These are phyloP conservation scores for Ilex paraguariensis DNA, from an alignment of 305 asterid genomes.

Conservation along the genomic window DNA sequence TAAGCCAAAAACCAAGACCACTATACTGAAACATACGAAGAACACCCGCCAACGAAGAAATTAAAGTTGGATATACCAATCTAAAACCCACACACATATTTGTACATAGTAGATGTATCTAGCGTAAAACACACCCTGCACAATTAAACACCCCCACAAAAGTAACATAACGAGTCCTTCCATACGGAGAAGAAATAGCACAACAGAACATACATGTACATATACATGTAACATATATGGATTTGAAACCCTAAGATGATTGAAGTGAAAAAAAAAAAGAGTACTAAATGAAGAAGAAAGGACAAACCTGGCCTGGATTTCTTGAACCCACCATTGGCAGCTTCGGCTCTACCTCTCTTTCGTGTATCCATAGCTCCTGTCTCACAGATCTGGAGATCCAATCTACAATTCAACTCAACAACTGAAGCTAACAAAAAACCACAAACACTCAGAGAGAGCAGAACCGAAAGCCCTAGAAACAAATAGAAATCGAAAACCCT, in stretches of 20 bases:
- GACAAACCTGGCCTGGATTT: conserved; percentile 59
- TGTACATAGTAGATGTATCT: too few species aligned
- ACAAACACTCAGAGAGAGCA: neutral
- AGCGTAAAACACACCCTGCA: too few species aligned
- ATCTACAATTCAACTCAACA: conserved; percentile 1
- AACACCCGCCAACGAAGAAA: too few species aligned
- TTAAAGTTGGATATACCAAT: too few species aligned
- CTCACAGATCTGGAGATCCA: conserved; percentile 31
- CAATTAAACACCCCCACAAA: neutral
- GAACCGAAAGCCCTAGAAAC: neutral
- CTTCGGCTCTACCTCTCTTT: conserved; percentile 61
- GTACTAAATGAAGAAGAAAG: neutral
- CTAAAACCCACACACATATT: too few species aligned
- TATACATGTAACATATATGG: neutral
- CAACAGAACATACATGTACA: conserved; percentile 3
- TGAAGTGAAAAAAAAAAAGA: neutral
- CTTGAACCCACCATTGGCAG: conserved; percentile 70
- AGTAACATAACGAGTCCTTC: neutral
- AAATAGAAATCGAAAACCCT: neutral
- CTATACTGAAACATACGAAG: too few species aligned
- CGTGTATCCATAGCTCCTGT: conserved; percentile 55
- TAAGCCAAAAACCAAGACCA: too few species aligned
- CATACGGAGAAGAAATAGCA: neutral
- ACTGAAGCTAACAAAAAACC: neutral
- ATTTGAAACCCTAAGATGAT: conserved; percentile 4